Base-by-base conservation (phyloP, 345 rosid genomes). In the Bruguiera gymnorhiza region DNA sequence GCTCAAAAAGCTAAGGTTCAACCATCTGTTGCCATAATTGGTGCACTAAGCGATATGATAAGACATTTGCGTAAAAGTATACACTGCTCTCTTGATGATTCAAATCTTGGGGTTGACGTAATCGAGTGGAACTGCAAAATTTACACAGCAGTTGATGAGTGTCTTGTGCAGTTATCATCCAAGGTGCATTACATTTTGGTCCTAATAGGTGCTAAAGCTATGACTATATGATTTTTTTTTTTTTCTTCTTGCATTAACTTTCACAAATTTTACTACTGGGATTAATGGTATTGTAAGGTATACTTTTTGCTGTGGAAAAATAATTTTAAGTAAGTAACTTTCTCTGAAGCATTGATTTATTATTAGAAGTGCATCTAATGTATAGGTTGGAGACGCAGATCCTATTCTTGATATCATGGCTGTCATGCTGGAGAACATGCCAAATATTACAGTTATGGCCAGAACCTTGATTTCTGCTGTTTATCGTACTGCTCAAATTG, bases 331-430 rank as follows among this genome's bases (percentile, higher is more conserved):
- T 60, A 5, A 39, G 2, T 39, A 39, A 10, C 48, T 39, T 39
- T 39, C 16, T 39, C 48, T n/a, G 29, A 26, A 23, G 29, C 23
- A 23, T 23, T 55, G 23, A 55, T 9, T 20, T 7, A 54, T 54
- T 57, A 61, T 19, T 56, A 55, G 60, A 39, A 52, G 24, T 13
- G 27, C 48, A 48, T 75, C 31, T 54, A 61, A 54, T 30, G 62
- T 70, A 62, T 78, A 88, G 95, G 85, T 87, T 60, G 90, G 96
- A 79, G 96, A 89, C 79, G 92, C 96, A 70, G 89, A 86, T 78
- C 92, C 90, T 56, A 76, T 89, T n/a, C 89, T 84, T 74, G 96
- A 89, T 72, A 81, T 83, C 67, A 87, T 89, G 96, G 96, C 96
- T 78, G 86, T 84, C 55, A 87, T 87, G 90, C 71, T 89, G 68